Base-by-base conservation (phyloP, 148 eudicot genomes). In the Nyssa sinensis region DNA sequence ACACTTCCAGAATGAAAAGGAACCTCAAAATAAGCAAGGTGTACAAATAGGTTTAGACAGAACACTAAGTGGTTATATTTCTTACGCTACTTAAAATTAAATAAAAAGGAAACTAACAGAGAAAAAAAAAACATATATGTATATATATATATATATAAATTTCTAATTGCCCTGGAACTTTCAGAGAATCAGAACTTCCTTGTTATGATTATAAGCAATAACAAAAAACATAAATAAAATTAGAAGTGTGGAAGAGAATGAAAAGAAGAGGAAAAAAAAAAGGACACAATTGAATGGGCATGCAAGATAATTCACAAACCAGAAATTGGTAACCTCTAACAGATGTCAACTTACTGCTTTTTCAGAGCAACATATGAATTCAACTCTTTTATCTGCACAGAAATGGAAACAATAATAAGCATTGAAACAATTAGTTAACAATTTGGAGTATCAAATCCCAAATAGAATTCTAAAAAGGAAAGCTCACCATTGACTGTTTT, bases 301-400 rank as follows among this genome's bases (percentile, higher is more conserved):
- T 60, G n/a, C 6, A 39, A 65, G 5, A 74, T 30, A 12, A 7
- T 32, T 28, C n/a, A 57, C 28, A 23, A n/a, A 44, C 10, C 27
- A 34, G 47, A 29, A 44, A 41, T 14, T 3, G 0, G 2, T 27
- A 64, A 53, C 49, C 41, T n/a, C 23, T 53, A 71, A 64, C 17
- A 70, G 9, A 71, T 17, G 62, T 58, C 32, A 73, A 89, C 99
- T 88, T 89, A 95, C 99, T 90, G 90, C 77, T 95, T 95, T 80
- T 91, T 95, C 79, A 89, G 71, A 79, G 96, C 97, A 65, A 95
- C 99, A 74, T 89, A 95, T 25, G 96, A 88, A 81, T 95, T 92
- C 79, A 92, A 78, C 81, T 92, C 99, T 79, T 90, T 95, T 68
- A 92, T 87, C 99, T 95, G 94, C 83, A 86, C 7, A 70, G 19